Conservation (phyloP, 139 green algal species). For the Auxenochlorella pyrenoidosa region DNA sequence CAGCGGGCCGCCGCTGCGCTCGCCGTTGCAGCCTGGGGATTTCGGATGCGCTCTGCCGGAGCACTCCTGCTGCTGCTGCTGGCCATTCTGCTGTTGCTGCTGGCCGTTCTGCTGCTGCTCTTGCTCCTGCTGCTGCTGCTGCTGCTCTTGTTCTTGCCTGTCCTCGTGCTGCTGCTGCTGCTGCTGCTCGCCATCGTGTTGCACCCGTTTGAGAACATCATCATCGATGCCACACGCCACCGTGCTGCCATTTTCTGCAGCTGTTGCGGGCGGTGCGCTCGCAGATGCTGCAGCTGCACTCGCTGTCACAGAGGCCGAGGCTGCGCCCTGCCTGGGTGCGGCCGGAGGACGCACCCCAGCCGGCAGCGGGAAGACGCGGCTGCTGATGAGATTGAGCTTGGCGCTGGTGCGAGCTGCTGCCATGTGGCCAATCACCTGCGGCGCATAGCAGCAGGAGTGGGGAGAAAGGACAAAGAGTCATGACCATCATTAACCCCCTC, state of each 20-base stretch:
- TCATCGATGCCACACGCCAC: background rate
- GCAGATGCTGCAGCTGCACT: background rate
- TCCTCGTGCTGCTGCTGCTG: background rate
- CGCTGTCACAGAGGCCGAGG: background rate
- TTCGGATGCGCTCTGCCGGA: background rate
- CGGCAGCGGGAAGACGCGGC: slow-evolving; percentile 67
- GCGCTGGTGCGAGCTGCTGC: slow-evolving; percentile 47
- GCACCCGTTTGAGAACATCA: background rate
- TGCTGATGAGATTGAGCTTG: slow-evolving; percentile 56
- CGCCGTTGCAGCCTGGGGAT: background rate
- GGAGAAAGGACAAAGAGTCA: background rate
- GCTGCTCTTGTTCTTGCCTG: background rate
- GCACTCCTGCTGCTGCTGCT: background rate
- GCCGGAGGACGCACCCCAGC: background rate
- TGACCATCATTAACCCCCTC: too few species aligned
- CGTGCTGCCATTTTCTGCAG: background rate
- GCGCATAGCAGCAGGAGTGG: too few species aligned
- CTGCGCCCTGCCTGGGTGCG: background rate
- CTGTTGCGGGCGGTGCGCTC: background rate
- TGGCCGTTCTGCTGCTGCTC: background rate
- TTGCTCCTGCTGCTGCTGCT: background rate
- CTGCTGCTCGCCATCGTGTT: background rate
- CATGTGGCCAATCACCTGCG: slow-evolving; percentile 41
- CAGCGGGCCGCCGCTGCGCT: background rate
- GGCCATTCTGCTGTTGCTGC: background rate